A percentile compares a stretch with the other conserved stretches of the same genome.
Conservation (phyloP, 768 basidiomycete species). For the Ephemerocybe angulata region DNA sequence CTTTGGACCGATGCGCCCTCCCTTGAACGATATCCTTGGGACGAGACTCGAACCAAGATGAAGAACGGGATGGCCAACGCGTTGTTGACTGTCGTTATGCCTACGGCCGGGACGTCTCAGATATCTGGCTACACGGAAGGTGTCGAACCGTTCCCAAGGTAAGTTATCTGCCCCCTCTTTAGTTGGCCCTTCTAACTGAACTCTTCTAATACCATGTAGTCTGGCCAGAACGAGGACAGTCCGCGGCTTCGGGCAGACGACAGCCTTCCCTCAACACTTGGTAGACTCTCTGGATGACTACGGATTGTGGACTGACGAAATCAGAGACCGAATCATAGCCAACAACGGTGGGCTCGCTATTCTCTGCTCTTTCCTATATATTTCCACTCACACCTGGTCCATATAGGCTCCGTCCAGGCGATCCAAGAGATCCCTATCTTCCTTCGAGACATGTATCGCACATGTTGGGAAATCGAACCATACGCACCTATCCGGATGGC, state of each 20-base stretch:
- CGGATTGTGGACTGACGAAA: constrained; percentile 25
- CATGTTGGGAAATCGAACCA: not conserved
- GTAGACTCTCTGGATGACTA: not conserved
- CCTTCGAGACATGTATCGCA: not conserved
- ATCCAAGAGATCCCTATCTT: not conserved
- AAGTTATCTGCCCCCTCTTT: constrained; percentile 42
- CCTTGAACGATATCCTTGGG: not conserved
- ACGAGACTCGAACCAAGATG: constrained; percentile 38
- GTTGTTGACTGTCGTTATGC: constrained; percentile 77
- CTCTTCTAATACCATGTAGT: not conserved
- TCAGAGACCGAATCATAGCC: not conserved
- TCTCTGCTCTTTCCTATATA: not conserved
- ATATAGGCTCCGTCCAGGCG: not conserved
- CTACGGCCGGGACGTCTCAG: constrained; percentile 80
- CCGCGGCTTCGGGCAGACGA: not conserved
- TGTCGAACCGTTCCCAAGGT: constrained; percentile 54
- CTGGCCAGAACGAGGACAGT: not conserved
- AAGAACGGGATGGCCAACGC: constrained; percentile 76
- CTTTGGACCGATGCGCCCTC: not conserved
- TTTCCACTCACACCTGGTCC: not conserved
- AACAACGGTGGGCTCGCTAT: not conserved
- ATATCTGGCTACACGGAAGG: constrained; percentile 84
- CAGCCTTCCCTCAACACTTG: not conserved
- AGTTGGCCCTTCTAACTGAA: not conserved
- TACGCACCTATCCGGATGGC: not conserved